Evolutionary conservation across 441 rosid species (phyloP).

Genomic region (Adansonia grandidieri): DNA sequence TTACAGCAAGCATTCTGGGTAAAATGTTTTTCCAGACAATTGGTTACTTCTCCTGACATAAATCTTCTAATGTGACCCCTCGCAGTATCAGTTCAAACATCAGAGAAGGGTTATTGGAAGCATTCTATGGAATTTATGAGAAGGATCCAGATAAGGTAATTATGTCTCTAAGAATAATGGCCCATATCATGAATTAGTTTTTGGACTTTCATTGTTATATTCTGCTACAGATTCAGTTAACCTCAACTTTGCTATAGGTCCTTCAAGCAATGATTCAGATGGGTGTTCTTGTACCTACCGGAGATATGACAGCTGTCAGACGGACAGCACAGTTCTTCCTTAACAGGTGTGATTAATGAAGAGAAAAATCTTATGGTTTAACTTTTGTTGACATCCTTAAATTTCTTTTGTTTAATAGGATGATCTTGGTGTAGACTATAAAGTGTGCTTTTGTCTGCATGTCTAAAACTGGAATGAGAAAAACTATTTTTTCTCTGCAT

Average conservation of each 20-base stretch:
- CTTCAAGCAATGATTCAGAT: conserved; percentile 95
- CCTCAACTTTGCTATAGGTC: conserved; percentile 49
- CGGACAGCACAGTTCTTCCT: conserved; percentile 96
- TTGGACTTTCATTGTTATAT: conserved; percentile 20
- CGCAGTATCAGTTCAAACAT: conserved; percentile 94
- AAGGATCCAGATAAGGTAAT: conserved; percentile 94
- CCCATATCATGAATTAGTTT: conserved; percentile 22
- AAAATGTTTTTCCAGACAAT: conserved; percentile 22
- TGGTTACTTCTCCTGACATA: conserved; percentile 27
- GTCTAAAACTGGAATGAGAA: neutral
- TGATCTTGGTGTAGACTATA: neutral
- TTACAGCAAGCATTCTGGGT: neutral
- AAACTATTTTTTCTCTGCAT: neutral
- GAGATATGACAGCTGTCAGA: conserved; percentile 95
- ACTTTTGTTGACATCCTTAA: neutral
- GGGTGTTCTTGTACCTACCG: conserved; percentile 99
- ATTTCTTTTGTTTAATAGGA: conserved; percentile 14
- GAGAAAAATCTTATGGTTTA: neutral
- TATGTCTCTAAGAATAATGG: conserved; percentile 18
- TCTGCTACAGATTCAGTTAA: conserved; percentile 1
- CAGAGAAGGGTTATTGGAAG: conserved; percentile 89
- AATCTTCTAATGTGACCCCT: conserved; percentile 11
- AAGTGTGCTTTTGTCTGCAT: neutral
- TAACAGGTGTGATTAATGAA: conserved; percentile 59
- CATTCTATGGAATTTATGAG: conserved; percentile 93